Percentiles rank a stretch among this genome's conserved stretches.
Conservation (phyloP, 2,329 filamentous ascomycete genomes). For the Pezizomycotina sp. region DNA sequence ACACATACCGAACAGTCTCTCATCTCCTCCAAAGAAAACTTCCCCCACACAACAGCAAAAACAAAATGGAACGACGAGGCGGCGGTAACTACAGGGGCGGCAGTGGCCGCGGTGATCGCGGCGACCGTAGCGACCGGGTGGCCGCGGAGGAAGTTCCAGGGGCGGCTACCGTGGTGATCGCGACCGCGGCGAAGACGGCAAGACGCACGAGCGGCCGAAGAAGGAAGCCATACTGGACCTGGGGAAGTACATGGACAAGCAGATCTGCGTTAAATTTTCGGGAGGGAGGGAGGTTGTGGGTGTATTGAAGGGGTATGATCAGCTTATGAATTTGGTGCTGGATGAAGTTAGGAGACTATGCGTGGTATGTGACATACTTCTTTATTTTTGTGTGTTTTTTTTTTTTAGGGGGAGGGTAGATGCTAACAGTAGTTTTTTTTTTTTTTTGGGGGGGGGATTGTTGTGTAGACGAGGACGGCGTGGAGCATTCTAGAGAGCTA, state of each 20-base stretch:
- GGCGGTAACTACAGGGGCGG: no score
- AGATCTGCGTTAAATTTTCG: slow-evolving; percentile 89
- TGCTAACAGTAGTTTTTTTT: not conserved
- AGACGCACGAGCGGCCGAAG: slow-evolving; percentile 61
- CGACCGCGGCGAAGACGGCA: slow-evolving; percentile 32
- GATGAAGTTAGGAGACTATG: slow-evolving; percentile 81
- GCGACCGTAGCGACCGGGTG: no score
- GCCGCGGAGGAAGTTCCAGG: slow-evolving; percentile 35
- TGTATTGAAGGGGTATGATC: slow-evolving; percentile 85
- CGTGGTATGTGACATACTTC: slow-evolving; percentile 44
- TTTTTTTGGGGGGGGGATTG: no score
- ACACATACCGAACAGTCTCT: no score
- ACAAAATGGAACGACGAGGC: no score
- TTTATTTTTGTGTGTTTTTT: slow-evolving; percentile 4
- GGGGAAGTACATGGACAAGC: slow-evolving; percentile 92
- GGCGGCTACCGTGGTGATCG: slow-evolving; percentile 33
- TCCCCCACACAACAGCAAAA: no score
- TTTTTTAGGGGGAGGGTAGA: not conserved
- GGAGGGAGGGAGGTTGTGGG: slow-evolving; percentile 80
- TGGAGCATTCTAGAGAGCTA: slow-evolving; percentile 61
- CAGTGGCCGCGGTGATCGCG: no score
- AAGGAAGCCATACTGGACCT: slow-evolving; percentile 98
- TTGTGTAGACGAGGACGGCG: slow-evolving; percentile 70
- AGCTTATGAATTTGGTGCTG: slow-evolving; percentile 92
- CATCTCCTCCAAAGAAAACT: no score